Evolutionary conservation across 106 monocot genomes (phyloP), one percentile per base, ranked within the genome.

Genomic region (Dendrobium catenatum): DNA sequence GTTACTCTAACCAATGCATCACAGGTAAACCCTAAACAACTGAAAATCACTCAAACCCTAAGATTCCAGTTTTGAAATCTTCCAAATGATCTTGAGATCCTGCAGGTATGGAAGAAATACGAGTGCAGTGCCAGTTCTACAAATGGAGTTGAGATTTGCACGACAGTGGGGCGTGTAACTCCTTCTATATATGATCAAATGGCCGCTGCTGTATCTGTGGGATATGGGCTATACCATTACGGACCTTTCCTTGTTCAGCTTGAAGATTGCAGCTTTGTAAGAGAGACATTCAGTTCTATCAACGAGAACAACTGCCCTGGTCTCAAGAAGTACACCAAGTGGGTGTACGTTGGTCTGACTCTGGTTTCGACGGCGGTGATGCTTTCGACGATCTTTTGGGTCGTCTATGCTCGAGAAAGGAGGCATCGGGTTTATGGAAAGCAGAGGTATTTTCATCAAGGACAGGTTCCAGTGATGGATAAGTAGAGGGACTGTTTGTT

Each of bases 331-430:
- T 85, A 95, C 75, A 95, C 82, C 70, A 79, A 77, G 55, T 88
- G 87, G 93, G 85, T 91, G 29, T 95, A 93, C 41, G 49, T 86
- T 0, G 98, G 98, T 15, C 81, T 98, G 51, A 83, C 84, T 7
- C 56, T 91, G 58, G 91, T 95, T 24, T 90, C 98, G 0, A 84
- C 83, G 9, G 88, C 95, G 0, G 91, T 95, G 40, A 88, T 98
- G 98, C 76, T 98, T 17, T 98, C 98, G 5, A 61, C 93, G 31
- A 82, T 95, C 55, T 98, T 95, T 61, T 98, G 98, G 98, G 83
- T 98, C 20, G 76, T 95, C 22, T 93, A 93, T 75, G 89, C 86
- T 15, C 84, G 90, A 72, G 95, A 98, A 81, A 78, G 91, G 83
- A 66, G 88, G 75, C 98, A 95, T 42, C 84, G 94, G 37, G 66